phyloP scores from a whole-genome alignment of 2,329 filamentous ascomycete genomes.

The Penicillium sp. region DNA sequence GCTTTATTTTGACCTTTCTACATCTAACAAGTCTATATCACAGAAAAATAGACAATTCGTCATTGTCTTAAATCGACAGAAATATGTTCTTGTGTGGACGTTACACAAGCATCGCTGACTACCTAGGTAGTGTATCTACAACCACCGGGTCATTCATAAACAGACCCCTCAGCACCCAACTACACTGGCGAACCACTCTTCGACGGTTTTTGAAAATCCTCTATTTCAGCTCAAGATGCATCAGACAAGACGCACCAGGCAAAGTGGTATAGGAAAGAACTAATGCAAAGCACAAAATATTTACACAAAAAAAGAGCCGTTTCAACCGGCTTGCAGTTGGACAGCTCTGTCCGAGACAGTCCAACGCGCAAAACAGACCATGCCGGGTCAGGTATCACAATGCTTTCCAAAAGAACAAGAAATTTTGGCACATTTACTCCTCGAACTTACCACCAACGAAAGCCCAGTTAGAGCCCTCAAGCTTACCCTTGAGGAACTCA shows the following conservation, averaged over 20 bases:
- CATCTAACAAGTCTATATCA: background rate
- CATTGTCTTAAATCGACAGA: too few relatives aligned
- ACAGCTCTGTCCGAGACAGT: slow-evolving; percentile 9
- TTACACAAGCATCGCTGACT: background rate
- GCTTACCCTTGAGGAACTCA: slow-evolving; percentile 70
- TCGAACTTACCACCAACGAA: slow-evolving; percentile 64
- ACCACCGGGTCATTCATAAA: background rate
- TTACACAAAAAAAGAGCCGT: slow-evolving; percentile 16
- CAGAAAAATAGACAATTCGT: background rate
- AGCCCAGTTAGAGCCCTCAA: slow-evolving; percentile 65
- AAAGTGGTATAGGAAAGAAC: slow-evolving; percentile 21
- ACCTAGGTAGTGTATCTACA: background rate
- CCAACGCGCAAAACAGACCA: slow-evolving; percentile 15
- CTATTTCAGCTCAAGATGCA: slow-evolving; percentile 8
- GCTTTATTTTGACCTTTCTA: background rate
- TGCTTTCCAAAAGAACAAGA: slow-evolving; percentile 17
- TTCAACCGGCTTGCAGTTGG: slow-evolving; percentile 13
- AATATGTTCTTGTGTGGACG: background rate
- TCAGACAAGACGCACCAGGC: slow-evolving; percentile 11
- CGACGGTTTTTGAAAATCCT: background rate
- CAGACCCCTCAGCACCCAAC: background rate
- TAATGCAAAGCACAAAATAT: slow-evolving; percentile 19
- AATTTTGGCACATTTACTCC: slow-evolving; percentile 47
- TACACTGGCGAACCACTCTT: background rate
- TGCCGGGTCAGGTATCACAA: slow-evolving; percentile 29